Percentiles rank a stretch among this genome's conserved stretches.
Evolutionary conservation across 148 eudicot species (phyloP).

Genomic region (Vaccinium macrocarpon): DNA sequence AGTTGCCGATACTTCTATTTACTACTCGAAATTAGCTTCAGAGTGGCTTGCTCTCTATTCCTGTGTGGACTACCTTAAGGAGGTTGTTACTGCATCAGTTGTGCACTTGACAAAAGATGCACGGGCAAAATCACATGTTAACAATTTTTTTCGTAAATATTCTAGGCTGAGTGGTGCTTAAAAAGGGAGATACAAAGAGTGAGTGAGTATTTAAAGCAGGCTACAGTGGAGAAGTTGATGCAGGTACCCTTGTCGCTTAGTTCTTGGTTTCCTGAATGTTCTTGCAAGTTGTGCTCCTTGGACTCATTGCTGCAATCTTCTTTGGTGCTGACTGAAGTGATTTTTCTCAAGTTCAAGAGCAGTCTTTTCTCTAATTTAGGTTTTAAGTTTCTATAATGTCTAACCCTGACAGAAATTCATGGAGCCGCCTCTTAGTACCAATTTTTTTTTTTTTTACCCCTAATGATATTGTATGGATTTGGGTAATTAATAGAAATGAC

Average conservation of each 20-base stretch:
- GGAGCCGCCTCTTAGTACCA: neutral
- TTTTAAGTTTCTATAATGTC: neutral
- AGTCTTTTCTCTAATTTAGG: neutral
- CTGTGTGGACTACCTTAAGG: slow-evolving; percentile 16
- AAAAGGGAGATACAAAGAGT: slow-evolving; percentile 16
- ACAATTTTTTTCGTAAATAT: neutral
- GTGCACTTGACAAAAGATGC: neutral
- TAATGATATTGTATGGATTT: neutral
- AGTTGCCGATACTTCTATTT: slow-evolving; percentile 15
- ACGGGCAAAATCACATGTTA: neutral
- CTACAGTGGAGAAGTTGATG: slow-evolving; percentile 22
- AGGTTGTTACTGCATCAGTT: slow-evolving; percentile 14
- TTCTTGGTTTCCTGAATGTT: neutral
- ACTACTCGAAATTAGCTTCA: slow-evolving; percentile 21
- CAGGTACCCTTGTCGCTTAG: slow-evolving; percentile 12
- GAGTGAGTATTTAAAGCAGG: slow-evolving; percentile 20
- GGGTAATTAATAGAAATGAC: neutral
- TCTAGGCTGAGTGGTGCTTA: slow-evolving; percentile 24
- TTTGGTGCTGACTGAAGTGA: neutral
- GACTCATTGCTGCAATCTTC: neutral
- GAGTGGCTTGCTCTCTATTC: slow-evolving; percentile 18
- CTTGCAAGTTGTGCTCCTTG: neutral
- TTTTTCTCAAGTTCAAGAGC: neutral
- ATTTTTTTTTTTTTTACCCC: neutral
- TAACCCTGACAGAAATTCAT: neutral